A percentile compares a stretch with the other conserved stretches of the same genome.
Evolutionary conservation across 106 monocot genomes (phyloP).

Genomic region (Acanthochlamys bracteata): DNA sequence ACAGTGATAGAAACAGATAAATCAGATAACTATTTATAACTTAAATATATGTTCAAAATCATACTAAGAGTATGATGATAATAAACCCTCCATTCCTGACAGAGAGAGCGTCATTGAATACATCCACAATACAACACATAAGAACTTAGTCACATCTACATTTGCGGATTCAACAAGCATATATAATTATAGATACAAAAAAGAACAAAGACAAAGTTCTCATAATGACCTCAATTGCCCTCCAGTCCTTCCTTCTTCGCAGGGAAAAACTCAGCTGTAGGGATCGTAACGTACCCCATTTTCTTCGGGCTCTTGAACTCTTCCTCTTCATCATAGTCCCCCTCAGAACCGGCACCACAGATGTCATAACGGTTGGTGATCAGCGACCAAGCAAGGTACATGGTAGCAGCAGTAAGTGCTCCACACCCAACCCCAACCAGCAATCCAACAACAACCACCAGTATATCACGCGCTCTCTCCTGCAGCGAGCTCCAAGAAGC

Average conservation of each 20-base stretch:
- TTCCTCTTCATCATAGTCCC: conserved; percentile 17
- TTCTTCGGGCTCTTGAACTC: conserved; percentile 32
- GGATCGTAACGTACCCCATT: conserved; percentile 44
- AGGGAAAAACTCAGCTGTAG: conserved; percentile 13
- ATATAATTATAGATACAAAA: too few species aligned
- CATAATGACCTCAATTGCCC: conserved; percentile 27
- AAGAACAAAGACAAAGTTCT: too few species aligned
- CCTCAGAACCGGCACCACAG: conserved; percentile 1
- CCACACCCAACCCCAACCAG: conserved; percentile 75
- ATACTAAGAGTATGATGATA: too few species aligned
- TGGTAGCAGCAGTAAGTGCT: conserved; percentile 56
- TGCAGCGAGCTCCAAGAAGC: conserved; percentile 24
- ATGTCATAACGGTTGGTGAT: conserved; percentile 23
- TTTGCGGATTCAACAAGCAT: too few species aligned
- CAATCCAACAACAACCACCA: conserved; percentile 54
- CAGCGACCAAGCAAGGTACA: conserved; percentile 55
- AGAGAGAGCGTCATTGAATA: too few species aligned
- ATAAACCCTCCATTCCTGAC: too few species aligned
- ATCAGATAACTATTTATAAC: too few species aligned
- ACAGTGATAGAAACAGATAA: too few species aligned
- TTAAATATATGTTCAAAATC: too few species aligned
- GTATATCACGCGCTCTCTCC: conserved; percentile 63
- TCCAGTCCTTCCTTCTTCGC: conserved; percentile 32
- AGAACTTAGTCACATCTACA: too few species aligned
- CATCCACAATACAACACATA: too few species aligned